These are phyloP conservation scores for Cydonia oblonga DNA, from an alignment of 331 rosid genomes.

Conservation along the genomic window DNA sequence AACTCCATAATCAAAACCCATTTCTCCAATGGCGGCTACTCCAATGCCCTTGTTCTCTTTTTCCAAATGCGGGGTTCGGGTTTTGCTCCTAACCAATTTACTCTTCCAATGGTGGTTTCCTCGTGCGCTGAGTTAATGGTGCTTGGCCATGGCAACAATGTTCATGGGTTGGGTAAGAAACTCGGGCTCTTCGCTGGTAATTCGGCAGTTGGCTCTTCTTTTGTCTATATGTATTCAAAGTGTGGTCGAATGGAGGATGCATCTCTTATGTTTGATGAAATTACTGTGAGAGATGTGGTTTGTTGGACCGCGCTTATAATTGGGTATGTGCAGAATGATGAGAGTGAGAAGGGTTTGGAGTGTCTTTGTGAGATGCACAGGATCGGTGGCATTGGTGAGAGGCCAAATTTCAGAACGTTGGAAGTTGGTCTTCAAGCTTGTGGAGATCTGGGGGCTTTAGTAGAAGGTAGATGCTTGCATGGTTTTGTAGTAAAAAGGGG, in stretches of 20 bases:
- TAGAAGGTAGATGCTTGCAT: constrained; percentile 62
- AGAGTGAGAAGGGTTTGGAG: constrained; percentile 51
- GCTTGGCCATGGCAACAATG: constrained; percentile 27
- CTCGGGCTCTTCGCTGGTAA: constrained; percentile 25
- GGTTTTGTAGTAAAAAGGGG: constrained; percentile 48
- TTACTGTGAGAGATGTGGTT: constrained; percentile 32
- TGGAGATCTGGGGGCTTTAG: constrained; percentile 39
- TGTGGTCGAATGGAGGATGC: constrained; percentile 30
- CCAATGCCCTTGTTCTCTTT: constrained; percentile 32
- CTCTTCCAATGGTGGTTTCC: constrained; percentile 49
- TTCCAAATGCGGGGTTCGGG: constrained; percentile 39
- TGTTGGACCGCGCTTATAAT: constrained; percentile 34
- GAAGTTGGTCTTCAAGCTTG: constrained; percentile 79
- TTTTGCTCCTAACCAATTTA: constrained; percentile 39
- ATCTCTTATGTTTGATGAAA: constrained; percentile 34
- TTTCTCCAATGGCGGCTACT: constrained; percentile 36
- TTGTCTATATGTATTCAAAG: constrained; percentile 30
- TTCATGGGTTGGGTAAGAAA: constrained; percentile 55
- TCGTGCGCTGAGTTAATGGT: constrained; percentile 36
- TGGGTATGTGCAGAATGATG: constrained; percentile 30
- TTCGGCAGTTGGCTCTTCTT: constrained; percentile 56
- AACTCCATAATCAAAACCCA: constrained; percentile 64
- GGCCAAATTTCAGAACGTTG: constrained; percentile 53
- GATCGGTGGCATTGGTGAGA: constrained; percentile 31
- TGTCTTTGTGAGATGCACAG: constrained; percentile 59